A percentile compares a stretch with the other conserved stretches of the same genome.
phyloP scores from a whole-genome alignment of 345 rosid genomes.

The Adansonia digitata region DNA sequence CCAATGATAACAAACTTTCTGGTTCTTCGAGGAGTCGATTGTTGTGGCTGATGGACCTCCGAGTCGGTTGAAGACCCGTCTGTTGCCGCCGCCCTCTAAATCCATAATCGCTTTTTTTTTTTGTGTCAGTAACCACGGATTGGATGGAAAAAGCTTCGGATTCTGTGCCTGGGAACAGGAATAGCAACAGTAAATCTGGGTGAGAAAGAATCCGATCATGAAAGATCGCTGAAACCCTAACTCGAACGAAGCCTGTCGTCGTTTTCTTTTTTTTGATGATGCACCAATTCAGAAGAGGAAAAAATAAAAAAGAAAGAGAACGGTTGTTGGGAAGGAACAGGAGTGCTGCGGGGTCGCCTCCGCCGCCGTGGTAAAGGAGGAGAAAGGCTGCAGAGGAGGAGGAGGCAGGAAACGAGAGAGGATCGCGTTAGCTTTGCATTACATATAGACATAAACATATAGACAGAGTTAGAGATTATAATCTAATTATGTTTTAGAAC shows the following conservation, averaged over 20 bases:
- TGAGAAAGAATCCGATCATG: background rate
- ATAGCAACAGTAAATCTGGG: background rate
- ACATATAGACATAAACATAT: background rate
- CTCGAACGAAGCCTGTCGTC: background rate
- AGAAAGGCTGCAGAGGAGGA: background rate
- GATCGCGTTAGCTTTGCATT: background rate
- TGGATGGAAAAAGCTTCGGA: background rate
- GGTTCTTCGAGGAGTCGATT: slow-evolving; percentile 28
- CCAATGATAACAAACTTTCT: slow-evolving; percentile 82
- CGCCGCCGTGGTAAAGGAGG: background rate
- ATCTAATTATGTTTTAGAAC: too few relatives aligned
- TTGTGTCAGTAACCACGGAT: background rate
- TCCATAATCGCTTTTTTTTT: slow-evolving; percentile 39
- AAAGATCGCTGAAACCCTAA: slow-evolving; percentile 6
- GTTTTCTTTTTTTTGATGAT: background rate
- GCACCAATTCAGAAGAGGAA: background rate
- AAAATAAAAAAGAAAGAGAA: background rate
- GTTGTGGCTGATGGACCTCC: slow-evolving; percentile 22
- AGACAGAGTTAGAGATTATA: background rate
- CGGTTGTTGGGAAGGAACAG: background rate
- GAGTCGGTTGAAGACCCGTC: slow-evolving; percentile 65
- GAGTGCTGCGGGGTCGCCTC: background rate
- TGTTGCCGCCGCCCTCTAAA: slow-evolving; percentile 72
- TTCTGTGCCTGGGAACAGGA: background rate
- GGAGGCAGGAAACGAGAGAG: background rate